phyloP scores from a whole-genome alignment of 2,329 filamentous ascomycete species.

The Pseudogymnoascus sp. region DNA sequence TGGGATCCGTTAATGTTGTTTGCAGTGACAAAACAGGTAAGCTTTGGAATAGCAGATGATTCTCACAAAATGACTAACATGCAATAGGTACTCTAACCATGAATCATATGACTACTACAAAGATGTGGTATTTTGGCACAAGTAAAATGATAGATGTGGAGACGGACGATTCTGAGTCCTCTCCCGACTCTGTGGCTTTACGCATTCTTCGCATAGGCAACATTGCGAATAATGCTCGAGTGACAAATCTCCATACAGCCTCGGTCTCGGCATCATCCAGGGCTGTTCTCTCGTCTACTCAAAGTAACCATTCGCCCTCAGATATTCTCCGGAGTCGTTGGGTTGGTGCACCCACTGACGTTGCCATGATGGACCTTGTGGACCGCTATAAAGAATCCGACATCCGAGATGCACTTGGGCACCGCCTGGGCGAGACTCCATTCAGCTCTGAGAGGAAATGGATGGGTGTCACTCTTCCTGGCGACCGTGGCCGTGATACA shows the following conservation, averaged over 20 bases:
- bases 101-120: constrained; percentile 96
- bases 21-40: constrained; percentile 93
- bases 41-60: constrained; percentile 14
- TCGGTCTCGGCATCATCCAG: constrained; percentile 62
- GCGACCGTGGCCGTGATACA: constrained; percentile 36
- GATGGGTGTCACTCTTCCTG: constrained; percentile 79
- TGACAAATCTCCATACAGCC: constrained; percentile 63
- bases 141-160: constrained; percentile 38
- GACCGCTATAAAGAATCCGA: constrained; percentile 90
- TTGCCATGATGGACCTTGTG: constrained; percentile 89
- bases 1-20: constrained; percentile 98
- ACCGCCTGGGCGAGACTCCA: constrained; percentile 73
- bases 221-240: constrained; percentile 86
- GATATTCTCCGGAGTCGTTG: constrained; percentile 68
- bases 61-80: constrained; percentile 19
- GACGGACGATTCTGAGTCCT: constrained; percentile 44
- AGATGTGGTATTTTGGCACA: constrained; percentile 88
- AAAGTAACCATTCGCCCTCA: constrained; percentile 50
- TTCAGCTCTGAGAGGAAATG: constrained; percentile 98
- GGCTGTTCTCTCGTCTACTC: constrained; percentile 78
- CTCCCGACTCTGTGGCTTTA: constrained; percentile 64
- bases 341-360: constrained; percentile 94
- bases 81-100: constrained; percentile 72
- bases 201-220: constrained; percentile 87
- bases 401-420: constrained; percentile 75